Percentiles rank a stretch among this genome's conserved stretches.
Conservation (phyloP, 345 rosid genomes). For the Pugionium dolabratum region DNA sequence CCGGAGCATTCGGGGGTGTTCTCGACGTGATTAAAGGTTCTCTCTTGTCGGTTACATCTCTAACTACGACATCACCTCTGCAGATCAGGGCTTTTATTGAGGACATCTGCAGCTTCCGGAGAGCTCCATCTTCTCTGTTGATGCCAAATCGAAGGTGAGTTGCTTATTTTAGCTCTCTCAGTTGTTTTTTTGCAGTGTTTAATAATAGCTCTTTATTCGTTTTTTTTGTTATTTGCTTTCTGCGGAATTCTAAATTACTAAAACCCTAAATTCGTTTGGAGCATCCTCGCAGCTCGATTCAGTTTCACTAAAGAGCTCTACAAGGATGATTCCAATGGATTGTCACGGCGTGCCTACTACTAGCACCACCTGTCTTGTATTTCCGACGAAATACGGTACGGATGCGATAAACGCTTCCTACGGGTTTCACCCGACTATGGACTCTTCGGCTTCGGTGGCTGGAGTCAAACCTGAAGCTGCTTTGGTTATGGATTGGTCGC, state of each 20-base stretch:
- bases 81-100: slow-evolving; percentile 16
- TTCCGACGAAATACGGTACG: slow-evolving; percentile 18
- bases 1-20: slow-evolving; percentile 15
- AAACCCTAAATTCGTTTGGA: slow-evolving; percentile 6
- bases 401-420: slow-evolving; percentile 13
- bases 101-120: background rate
- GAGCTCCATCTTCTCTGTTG: background rate
- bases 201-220: background rate
- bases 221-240: background rate
- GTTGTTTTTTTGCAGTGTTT: background rate
- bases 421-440: background rate
- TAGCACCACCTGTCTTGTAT: slow-evolving; percentile 34
- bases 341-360: slow-evolving; percentile 22
- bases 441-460: slow-evolving; percentile 5
- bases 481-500: slow-evolving; percentile 80
- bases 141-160: slow-evolving; percentile 18
- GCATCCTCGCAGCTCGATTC: slow-evolving; percentile 19
- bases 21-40: background rate
- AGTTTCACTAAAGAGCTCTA: background rate
- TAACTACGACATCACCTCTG: background rate
- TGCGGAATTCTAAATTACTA: background rate
- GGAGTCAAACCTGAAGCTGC: slow-evolving; percentile 48
- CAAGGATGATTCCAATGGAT: slow-evolving; percentile 32
- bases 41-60: slow-evolving; percentile 13
- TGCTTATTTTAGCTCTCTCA: slow-evolving; percentile 5